These are phyloP conservation scores for Solanum lycopersicoides DNA, from an alignment of 257 asterid species.

Conservation along the genomic window DNA sequence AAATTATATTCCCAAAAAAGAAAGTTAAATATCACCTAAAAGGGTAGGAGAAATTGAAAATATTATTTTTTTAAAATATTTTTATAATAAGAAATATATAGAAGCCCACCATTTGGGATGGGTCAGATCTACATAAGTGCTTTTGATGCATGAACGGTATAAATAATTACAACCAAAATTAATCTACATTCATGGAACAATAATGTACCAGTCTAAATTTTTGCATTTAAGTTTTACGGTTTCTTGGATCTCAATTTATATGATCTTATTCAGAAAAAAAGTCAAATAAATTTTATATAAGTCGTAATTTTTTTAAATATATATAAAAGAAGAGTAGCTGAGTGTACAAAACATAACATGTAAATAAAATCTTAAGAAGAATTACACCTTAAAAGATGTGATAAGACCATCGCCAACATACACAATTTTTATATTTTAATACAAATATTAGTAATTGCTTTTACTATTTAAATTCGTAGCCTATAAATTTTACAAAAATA, in stretches of 20 bases:
- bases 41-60: not conserved
- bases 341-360: too few species aligned
- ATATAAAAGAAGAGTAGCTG: not conserved
- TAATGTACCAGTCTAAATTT: conserved; percentile 12
- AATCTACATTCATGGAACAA: conserved; percentile 4
- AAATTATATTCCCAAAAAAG: not conserved
- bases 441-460: too few species aligned
- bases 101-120: not conserved
- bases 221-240: conserved; percentile 13
- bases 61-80: too few species aligned
- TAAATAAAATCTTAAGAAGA: too few species aligned
- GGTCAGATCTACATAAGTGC: not conserved
- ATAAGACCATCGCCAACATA: too few species aligned
- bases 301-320: too few species aligned
- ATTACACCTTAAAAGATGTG: too few species aligned
- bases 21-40: not conserved
- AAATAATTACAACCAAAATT: not conserved
- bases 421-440: too few species aligned
- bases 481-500: too few species aligned
- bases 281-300: too few species aligned
- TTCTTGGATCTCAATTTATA: rapidly evolving
- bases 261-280: too few species aligned
- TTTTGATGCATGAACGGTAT: not conserved
- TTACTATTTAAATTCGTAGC: rapidly evolving
- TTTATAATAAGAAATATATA: too few species aligned